Base-by-base conservation (phyloP, 305 asterid species). In the Withania somnifera region DNA sequence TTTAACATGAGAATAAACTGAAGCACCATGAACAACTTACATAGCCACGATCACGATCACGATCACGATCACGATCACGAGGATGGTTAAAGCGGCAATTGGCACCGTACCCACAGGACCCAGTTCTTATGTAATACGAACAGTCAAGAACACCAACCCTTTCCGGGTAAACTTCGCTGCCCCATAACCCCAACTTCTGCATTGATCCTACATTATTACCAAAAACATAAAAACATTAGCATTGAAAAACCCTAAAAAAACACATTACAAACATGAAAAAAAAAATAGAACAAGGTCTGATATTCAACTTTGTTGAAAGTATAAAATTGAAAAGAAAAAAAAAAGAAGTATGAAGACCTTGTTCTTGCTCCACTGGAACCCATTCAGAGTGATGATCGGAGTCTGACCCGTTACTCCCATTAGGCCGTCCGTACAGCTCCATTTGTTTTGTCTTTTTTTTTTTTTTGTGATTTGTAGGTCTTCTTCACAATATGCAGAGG, bases 41-140 rank as follows among this genome's bases (percentile, higher is more conserved):
- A 77, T 89, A 84, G 89, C 73, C 92, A n/a, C 95, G 97, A 89
- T 95, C 93, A 42, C 85, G 91, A 47, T 95, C 93, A 42, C 85
- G 91, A 47, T 95, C 93, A 42, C 85, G 91, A 47, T n/a, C 92
- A n/a, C 95, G 97, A 89, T 95, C 93, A 42, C 85, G 91, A 47
- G 98, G 98, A 86, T 95, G 98, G 84, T 92, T 91, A 85, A 85
- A 95, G 77, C 98, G 95, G 87, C 98, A 95, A 89, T 91, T 92
- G 81, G 87, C 88, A 56, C 93, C 98, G 73, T 92, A 95, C 0
- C 97, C 98, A 83, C 98, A 95, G 11, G 91, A 79, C 84, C 98
- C 97, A 79, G 95, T 92, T 38, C 97, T 86, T 87, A 93, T 79
- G 81, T 90, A 95, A 89, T 93, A 93, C 8, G 92, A 89, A 78